These are phyloP conservation scores for Boletales sp. DNA, from an alignment of 768 basidiomycete species.

Conservation along the genomic window DNA sequence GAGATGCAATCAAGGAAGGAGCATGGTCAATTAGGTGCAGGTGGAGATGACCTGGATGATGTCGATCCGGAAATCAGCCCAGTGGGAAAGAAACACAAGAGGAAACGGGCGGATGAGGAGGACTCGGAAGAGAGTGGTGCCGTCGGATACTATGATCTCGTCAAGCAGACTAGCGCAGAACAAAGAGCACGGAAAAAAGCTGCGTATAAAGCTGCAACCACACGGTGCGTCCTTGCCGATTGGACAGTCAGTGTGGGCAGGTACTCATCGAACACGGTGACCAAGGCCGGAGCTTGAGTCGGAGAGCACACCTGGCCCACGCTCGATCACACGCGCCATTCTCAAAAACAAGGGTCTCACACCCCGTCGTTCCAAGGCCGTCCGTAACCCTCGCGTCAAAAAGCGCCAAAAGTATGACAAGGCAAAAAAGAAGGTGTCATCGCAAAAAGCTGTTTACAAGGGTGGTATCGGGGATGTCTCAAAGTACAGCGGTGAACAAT, in stretches of 20 bases:
- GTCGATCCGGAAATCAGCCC: constrained; percentile 40
- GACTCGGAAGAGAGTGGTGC: constrained; percentile 44
- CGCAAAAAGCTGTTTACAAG: constrained; percentile 90
- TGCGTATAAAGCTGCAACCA: constrained; percentile 68
- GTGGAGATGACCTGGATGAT: constrained; percentile 67
- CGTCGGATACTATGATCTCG: constrained; percentile 88
- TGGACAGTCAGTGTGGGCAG: constrained; percentile 6
- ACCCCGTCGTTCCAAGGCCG: constrained; percentile 81
- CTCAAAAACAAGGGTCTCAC: constrained; percentile 94
- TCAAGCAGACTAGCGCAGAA: constrained; percentile 68
- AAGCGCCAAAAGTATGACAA: constrained; percentile 92
- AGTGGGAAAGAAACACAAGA: constrained; percentile 36
- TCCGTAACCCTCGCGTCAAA: constrained; percentile 97
- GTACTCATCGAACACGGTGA: neutral
- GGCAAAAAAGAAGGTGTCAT: constrained; percentile 88
- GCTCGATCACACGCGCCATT: constrained; percentile 86
- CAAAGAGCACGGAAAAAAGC: constrained; percentile 78
- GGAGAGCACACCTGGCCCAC: constrained; percentile 63
- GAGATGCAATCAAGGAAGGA: constrained; percentile 36
- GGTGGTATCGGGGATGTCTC: constrained; percentile 72
- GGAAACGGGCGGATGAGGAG: constrained; percentile 37
- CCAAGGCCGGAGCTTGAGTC: constrained; percentile 32
- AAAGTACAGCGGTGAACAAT: constrained; percentile 88
- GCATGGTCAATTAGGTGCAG: constrained; percentile 38
- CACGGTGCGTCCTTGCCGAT: constrained; percentile 43